Percentiles rank a stretch among this genome's conserved stretches.
These are phyloP conservation scores for Botrytis medusae DNA, from an alignment of 2,329 filamentous ascomycete species.

Conservation along the genomic window DNA sequence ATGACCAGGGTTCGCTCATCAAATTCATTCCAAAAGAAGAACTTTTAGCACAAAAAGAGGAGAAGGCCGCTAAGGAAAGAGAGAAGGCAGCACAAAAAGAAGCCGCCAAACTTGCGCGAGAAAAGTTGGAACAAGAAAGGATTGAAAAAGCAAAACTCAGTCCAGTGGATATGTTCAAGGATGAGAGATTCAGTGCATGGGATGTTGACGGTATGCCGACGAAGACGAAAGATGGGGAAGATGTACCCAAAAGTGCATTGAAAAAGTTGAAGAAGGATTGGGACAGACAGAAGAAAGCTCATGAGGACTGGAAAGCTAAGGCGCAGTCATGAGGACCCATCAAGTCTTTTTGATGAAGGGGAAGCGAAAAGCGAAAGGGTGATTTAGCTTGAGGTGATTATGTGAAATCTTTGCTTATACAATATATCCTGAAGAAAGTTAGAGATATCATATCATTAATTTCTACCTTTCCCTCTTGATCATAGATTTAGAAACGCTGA, in stretches of 20 bases:
- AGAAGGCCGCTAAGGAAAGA: constrained; percentile 59
- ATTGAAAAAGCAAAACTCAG: constrained; percentile 57
- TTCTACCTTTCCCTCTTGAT: neutral
- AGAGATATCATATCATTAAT: neutral
- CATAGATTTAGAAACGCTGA: neutral
- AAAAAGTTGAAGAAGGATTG: constrained; percentile 90
- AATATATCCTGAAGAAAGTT: neutral
- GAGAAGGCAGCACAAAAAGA: constrained; percentile 55
- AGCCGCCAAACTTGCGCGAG: constrained; percentile 41
- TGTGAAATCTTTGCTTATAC: neutral
- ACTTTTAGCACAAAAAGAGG: constrained; percentile 57
- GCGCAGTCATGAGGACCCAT: constrained; percentile 7
- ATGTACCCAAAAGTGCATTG: constrained; percentile 72
- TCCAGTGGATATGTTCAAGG: constrained; percentile 58
- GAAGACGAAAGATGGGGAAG: constrained; percentile 72
- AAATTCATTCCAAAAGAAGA: constrained; percentile 60
- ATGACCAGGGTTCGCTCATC: constrained; percentile 68
- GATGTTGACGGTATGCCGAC: constrained; percentile 79
- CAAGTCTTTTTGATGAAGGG: neutral
- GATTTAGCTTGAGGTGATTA: neutral
- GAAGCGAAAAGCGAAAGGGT: neutral
- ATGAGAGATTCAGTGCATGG: constrained; percentile 70
- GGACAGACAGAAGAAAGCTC: constrained; percentile 84
- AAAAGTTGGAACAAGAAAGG: constrained; percentile 49
- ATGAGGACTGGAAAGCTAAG: constrained; percentile 57